A percentile compares a stretch with the other conserved stretches of the same genome.
Conservation (phyloP, 2,329 filamentous ascomycete species). For the Phaeosphaeria sp. region DNA sequence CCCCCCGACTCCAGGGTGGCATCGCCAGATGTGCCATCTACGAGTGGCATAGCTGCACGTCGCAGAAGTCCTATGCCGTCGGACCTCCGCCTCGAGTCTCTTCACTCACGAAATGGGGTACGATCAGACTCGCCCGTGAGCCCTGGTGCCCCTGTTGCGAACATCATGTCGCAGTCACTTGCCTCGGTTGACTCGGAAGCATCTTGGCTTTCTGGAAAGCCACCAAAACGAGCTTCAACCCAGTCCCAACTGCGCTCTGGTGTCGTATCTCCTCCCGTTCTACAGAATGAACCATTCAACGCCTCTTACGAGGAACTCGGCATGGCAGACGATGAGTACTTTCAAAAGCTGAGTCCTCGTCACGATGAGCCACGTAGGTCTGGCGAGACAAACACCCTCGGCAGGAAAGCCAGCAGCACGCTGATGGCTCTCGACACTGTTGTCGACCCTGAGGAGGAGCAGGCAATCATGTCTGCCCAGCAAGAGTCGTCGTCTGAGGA, state of each 20-base stretch:
- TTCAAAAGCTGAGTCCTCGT: constrained; percentile 62
- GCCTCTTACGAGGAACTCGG: constrained; percentile 71
- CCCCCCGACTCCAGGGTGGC: constrained; percentile 82
- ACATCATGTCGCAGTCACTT: constrained; percentile 76
- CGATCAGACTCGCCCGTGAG: constrained; percentile 54
- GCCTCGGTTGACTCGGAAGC: constrained; percentile 95
- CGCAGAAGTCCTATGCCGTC: constrained; percentile 49
- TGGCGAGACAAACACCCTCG: constrained; percentile 32
- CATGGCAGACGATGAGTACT: constrained; percentile 76
- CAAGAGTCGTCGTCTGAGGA: constrained; percentile 31
- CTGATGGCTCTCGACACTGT: constrained; percentile 47
- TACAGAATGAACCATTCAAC: constrained; percentile 60
- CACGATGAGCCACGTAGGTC: constrained; percentile 52
- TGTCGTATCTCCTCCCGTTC: constrained; percentile 50
- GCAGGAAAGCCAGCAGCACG: constrained; percentile 53
- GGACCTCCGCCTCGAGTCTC: constrained; percentile 34
- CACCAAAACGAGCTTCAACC: constrained; percentile 57
- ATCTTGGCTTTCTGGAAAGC: constrained; percentile 89
- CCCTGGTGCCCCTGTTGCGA: constrained; percentile 36
- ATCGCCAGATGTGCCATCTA: constrained; percentile 71
- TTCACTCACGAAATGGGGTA: constrained; percentile 26
- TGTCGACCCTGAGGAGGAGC: constrained; percentile 53
- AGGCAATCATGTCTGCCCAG: constrained; percentile 24
- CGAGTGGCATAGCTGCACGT: constrained; percentile 50
- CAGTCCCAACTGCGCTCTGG: constrained; percentile 56